Base-by-base conservation (phyloP, 2,329 filamentous ascomycete species). In the Fusarium annulatum region DNA sequence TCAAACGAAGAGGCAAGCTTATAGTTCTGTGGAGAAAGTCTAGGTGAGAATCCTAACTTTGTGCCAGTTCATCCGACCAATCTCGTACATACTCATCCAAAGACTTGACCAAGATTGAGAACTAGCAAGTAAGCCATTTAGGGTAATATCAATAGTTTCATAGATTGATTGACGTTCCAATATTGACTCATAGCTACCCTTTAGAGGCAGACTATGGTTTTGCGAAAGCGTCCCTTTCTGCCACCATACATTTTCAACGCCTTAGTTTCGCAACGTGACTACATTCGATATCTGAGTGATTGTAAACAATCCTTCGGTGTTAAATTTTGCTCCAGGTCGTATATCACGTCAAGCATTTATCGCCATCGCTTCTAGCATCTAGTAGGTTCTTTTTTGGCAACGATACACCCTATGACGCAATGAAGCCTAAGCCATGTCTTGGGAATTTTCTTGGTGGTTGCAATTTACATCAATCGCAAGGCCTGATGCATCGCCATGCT, bases 291-390 rank as follows among this genome's bases (percentile, higher is more conserved):
- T 4, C 8, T 5, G 9, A 3, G 7, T 19, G 5, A 34, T 19
- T 19, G 2, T 9, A 9, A 5, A 46, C 7, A 7, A 19, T 36
- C 16, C 6, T 6, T 7, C 4, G 2, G 7, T 12, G 2, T 12
- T 18, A 15, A 12, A 9, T 28, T 7, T 26, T 16, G 19, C 7
- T 11, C 3, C 7, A 39, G 23, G 10, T 2, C 10, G 5, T 38
- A 12, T 16, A 9, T 15, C 18, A 28, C 2, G 34, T 9, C 23
- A 53, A 53, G 23, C 14, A 21, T 9, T 12, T 7, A 28, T 28
- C 51, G 9, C 9, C 23, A 26, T 21, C 18, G 12, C 7, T 10
- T 51, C 1, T 21, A 10, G 16, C n/a, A 7, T 26, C 23, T 2
- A 9, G 14, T 12, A 28, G 23, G 9, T 53, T 9, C 23, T 4